phyloP scores from a whole-genome alignment of 352 stramenopile species.

The Globisporangium cederbergense region DNA sequence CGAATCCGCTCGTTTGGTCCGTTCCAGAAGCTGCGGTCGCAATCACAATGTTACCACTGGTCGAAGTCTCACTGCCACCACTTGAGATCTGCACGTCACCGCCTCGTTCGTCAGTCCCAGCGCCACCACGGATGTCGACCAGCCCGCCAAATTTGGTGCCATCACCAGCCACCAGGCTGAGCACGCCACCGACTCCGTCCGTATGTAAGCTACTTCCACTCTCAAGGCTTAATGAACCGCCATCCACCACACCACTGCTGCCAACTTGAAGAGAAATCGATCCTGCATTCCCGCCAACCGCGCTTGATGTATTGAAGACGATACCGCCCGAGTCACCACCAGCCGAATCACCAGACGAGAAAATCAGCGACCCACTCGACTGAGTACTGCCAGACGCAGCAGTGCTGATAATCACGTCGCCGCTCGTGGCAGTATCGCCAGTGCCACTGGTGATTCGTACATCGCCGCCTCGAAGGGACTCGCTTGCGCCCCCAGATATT shows the following conservation, averaged over 20 bases:
- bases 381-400: background rate
- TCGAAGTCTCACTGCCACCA: conserved; percentile 11
- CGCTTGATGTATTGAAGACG: background rate
- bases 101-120: background rate
- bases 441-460: conserved; percentile 13
- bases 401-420: conserved; percentile 10
- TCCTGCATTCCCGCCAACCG: conserved; percentile 8
- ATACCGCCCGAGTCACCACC: conserved; percentile 13
- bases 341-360: conserved; percentile 1
- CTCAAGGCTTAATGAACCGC: background rate
- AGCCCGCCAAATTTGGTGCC: conserved; percentile 13
- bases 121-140: conserved; percentile 9
- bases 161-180: conserved; percentile 10
- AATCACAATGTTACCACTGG: conserved; percentile 20
- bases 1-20: conserved; percentile 11
- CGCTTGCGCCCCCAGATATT: conserved; percentile 15
- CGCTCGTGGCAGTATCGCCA: background rate
- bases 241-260: background rate
- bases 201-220: conserved; percentile 1
- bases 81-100: conserved; percentile 19
- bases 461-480: conserved; percentile 8
- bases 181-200: conserved; percentile 6
- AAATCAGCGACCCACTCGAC: conserved; percentile 8
- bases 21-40: conserved; percentile 7
- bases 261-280: conserved; percentile 11